phyloP scores from a whole-genome alignment of 1,284 basidiomycete genomes.

The Irpex lacteus region DNA sequence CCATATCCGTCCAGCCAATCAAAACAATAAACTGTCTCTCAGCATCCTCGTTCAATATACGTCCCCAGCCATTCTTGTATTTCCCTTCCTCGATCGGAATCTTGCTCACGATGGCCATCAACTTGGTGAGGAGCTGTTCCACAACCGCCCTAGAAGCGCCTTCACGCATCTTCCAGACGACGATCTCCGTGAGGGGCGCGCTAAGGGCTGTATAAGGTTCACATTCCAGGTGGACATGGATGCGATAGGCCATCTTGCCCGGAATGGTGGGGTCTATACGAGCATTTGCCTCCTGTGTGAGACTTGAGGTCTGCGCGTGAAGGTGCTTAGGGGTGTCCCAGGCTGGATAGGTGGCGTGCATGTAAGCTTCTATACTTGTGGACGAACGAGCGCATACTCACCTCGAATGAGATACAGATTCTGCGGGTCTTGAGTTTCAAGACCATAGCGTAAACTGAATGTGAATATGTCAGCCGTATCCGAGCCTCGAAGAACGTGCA shows the following conservation, averaged over 20 bases:
- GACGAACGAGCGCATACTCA: not conserved
- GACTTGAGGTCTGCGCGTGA: not conserved
- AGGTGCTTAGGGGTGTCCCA: slow-evolving; percentile 8
- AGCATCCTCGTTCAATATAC: slow-evolving; percentile 7
- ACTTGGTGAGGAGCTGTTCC: slow-evolving; percentile 8
- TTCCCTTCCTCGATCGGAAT: slow-evolving; percentile 11
- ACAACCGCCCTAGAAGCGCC: slow-evolving; percentile 3
- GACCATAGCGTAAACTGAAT: slow-evolving; percentile 1
- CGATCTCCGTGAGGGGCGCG: slow-evolving; percentile 13
- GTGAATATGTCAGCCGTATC: not conserved
- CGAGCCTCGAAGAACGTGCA: not conserved
- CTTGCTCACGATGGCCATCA: slow-evolving; percentile 10
- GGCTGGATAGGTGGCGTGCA: not conserved
- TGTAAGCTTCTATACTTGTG: not conserved
- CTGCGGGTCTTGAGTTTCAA: slow-evolving; percentile 6
- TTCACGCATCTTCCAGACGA: slow-evolving; percentile 11
- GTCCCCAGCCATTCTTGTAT: slow-evolving; percentile 14
- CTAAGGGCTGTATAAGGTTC: slow-evolving; percentile 11
- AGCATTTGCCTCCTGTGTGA: not conserved
- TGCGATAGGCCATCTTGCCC: slow-evolving; percentile 2
- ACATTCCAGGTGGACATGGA: slow-evolving; percentile 8
- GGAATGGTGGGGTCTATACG: not conserved
- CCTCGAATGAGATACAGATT: slow-evolving; percentile 12
- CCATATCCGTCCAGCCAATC: slow-evolving; percentile 16
- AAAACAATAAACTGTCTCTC: slow-evolving; percentile 12